Conservation (phyloP, 2,329 filamentous ascomycete species). For the Blastomyces silverae region DNA sequence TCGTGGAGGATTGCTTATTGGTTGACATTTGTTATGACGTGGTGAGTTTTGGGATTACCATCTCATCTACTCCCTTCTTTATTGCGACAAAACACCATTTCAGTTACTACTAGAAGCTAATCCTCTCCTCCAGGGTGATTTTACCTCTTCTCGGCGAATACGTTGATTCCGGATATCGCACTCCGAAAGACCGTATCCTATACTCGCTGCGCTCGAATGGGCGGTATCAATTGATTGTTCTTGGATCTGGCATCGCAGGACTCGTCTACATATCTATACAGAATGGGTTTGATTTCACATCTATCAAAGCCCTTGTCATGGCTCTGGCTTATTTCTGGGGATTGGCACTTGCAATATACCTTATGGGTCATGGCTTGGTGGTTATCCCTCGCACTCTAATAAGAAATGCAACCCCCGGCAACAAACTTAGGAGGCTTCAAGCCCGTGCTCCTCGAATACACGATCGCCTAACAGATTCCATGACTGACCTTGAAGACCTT, state of each 20-base stretch:
- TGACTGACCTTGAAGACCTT: constrained; percentile 69
- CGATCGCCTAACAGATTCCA: constrained; percentile 80
- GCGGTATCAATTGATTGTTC: constrained; percentile 75
- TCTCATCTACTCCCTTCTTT: neutral
- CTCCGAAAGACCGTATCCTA: constrained; percentile 69
- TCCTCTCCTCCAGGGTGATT: constrained; percentile 59
- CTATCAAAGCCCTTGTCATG: constrained; percentile 81
- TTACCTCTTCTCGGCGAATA: constrained; percentile 92
- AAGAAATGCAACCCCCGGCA: constrained; percentile 68
- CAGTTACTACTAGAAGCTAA: constrained; percentile 14
- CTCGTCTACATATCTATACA: constrained; percentile 76
- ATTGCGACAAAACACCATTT: neutral
- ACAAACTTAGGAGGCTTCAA: constrained; percentile 67
- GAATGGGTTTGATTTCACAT: constrained; percentile 64
- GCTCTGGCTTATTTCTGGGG: constrained; percentile 93
- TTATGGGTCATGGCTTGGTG: constrained; percentile 96
- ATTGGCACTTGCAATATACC: constrained; percentile 81
- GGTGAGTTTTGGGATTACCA: constrained; percentile 49
- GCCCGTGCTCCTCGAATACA: constrained; percentile 71
- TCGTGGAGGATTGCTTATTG: constrained; percentile 95
- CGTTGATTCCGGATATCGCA: constrained; percentile 85
- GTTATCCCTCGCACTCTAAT: constrained; percentile 78
- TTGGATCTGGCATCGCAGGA: constrained; percentile 63
- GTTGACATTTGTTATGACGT: constrained; percentile 91
- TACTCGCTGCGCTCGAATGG: constrained; percentile 85